A percentile compares a stretch with the other conserved stretches of the same genome.
phyloP scores from a whole-genome alignment of 768 basidiomycete species.

The Pulveroboletus sp. region DNA sequence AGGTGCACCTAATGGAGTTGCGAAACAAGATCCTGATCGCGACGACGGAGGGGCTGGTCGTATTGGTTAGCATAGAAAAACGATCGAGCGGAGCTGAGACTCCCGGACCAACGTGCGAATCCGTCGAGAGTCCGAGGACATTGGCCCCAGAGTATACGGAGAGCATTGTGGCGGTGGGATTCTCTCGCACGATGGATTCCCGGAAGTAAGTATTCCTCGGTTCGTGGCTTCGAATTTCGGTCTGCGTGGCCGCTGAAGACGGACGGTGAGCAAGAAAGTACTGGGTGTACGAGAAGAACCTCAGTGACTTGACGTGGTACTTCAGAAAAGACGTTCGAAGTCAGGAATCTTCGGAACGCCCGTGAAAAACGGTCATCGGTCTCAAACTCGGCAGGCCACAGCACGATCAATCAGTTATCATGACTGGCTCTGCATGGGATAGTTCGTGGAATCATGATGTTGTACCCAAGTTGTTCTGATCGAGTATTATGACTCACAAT shows the following conservation, averaged over 20 bases:
- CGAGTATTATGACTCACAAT: too few species aligned
- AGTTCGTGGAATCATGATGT: too few species aligned
- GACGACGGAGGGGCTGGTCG: background rate
- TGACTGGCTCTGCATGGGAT: too few species aligned
- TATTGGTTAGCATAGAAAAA: background rate
- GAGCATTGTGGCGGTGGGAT: too few species aligned
- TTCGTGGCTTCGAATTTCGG: background rate
- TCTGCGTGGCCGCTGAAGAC: background rate
- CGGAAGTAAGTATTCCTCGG: background rate
- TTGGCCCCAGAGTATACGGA: background rate
- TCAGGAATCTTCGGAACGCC: too few species aligned
- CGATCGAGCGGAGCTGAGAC: background rate
- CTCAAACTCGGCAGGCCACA: too few species aligned
- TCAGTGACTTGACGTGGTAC: too few species aligned
- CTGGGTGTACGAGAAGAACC: background rate
- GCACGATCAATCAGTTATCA: too few species aligned
- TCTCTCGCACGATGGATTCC: too few species aligned
- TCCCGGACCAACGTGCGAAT: background rate
- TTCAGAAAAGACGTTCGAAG: too few species aligned
- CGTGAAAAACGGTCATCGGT: too few species aligned
- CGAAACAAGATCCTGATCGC: background rate
- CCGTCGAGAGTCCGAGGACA: constrained; percentile 2
- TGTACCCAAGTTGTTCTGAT: too few species aligned
- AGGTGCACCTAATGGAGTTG: background rate
- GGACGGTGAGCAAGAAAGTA: background rate